Conservation (phyloP, 768 basidiomycete genomes). For the Podaxis mareebaensis region DNA sequence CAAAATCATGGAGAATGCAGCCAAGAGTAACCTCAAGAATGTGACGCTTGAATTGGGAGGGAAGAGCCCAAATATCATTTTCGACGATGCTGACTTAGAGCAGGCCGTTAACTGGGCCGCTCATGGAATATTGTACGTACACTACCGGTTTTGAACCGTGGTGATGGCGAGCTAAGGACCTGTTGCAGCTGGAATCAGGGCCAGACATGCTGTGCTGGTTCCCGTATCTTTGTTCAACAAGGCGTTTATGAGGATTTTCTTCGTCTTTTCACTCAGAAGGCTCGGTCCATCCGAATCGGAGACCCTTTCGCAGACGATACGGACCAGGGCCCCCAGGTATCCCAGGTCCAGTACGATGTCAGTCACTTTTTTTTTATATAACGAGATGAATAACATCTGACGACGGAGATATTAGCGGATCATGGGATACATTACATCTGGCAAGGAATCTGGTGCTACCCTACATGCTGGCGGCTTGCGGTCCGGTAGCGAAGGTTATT, state of each 20-base stretch:
- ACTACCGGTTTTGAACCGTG: neutral
- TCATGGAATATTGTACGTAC: constrained; percentile 61
- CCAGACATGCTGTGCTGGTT: constrained; percentile 79
- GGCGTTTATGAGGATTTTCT: constrained; percentile 80
- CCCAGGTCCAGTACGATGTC: constrained; percentile 65
- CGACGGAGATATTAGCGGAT: constrained; percentile 52
- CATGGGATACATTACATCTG: constrained; percentile 76
- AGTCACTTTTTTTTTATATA: constrained; percentile 20
- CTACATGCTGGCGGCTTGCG: constrained; percentile 69
- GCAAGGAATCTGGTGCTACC: constrained; percentile 71
- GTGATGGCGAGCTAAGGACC: neutral
- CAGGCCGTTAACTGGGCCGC: constrained; percentile 68
- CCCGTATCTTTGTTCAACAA: constrained; percentile 80
- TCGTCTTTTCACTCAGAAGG: constrained; percentile 48
- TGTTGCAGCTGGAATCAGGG: constrained; percentile 31
- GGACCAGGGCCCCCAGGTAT: constrained; percentile 74
- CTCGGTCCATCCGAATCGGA: constrained; percentile 53
- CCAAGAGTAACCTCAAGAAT: constrained; percentile 72
- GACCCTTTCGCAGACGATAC: constrained; percentile 59
- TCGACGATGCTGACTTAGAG: constrained; percentile 63
- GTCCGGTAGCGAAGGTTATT: constrained; percentile 49
- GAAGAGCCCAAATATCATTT: constrained; percentile 64
- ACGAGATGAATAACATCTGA: neutral
- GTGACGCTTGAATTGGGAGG: constrained; percentile 77
- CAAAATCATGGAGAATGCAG: constrained; percentile 68